Percentiles rank a stretch among this genome's conserved stretches.
Evolutionary conservation across 441 rosid species (phyloP).

Genomic region (Pelargonium cotyledonis): DNA sequence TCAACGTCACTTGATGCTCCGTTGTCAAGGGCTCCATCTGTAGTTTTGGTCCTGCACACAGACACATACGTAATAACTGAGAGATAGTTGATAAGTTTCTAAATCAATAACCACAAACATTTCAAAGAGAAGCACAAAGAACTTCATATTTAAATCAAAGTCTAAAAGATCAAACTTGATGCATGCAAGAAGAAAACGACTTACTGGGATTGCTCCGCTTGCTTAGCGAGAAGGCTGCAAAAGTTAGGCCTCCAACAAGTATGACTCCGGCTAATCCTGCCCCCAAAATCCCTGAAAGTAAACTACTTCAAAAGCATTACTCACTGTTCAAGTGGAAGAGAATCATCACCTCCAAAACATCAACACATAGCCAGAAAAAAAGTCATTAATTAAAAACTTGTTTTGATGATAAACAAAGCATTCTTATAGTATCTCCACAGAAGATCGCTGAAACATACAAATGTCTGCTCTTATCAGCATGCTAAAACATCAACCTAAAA

Average conservation of each 20-base stretch:
- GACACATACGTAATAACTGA: constrained; percentile 6
- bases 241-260: constrained; percentile 49
- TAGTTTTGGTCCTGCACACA: constrained; percentile 44
- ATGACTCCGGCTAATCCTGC: constrained; percentile 68
- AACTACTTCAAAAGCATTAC: constrained; percentile 59
- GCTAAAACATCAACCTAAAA: too few relatives aligned
- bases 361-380: constrained; percentile 3
- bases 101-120: too few relatives aligned
- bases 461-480: background rate
- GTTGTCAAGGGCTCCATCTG: constrained; percentile 63
- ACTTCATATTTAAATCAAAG: background rate
- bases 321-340: constrained; percentile 29
- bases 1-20: constrained; percentile 46
- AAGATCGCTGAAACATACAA: background rate
- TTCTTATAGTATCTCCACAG: background rate
- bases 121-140: background rate
- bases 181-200: constrained; percentile 17
- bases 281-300: constrained; percentile 72
- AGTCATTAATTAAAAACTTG: background rate
- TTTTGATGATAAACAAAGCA: background rate
- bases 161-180: background rate
- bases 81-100: background rate
- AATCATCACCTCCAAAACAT: constrained; percentile 7
- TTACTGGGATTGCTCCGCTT: constrained; percentile 51
- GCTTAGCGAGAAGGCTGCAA: constrained; percentile 53